phyloP scores from a whole-genome alignment of 2,329 filamentous ascomycete species.

The Elsinoe perseae region DNA sequence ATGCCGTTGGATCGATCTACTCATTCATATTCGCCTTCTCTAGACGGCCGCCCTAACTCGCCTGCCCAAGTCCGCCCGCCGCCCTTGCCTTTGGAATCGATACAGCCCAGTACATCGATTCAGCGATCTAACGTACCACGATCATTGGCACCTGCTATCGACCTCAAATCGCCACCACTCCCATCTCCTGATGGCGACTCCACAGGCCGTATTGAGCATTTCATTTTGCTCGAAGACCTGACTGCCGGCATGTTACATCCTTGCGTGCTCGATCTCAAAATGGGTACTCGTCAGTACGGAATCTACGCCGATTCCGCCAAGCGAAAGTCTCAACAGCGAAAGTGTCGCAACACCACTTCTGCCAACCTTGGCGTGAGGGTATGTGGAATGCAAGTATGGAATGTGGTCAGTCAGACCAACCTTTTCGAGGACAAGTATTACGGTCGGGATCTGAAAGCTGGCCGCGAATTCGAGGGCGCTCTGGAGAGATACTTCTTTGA shows the following conservation, averaged over 20 bases:
- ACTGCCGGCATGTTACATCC: constrained; percentile 94
- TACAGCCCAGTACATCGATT: not conserved
- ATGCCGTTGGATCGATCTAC: not conserved
- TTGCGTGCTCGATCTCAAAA: constrained; percentile 95
- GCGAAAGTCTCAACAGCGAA: constrained; percentile 82
- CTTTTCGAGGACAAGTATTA: constrained; percentile 99
- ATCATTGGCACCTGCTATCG: constrained; percentile 26
- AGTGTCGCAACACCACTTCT: constrained; percentile 88
- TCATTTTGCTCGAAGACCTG: constrained; percentile 85
- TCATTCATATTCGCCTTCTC: not conserved
- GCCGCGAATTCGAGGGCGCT: constrained; percentile 79
- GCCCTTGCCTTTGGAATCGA: not conserved
- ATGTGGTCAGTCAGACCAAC: constrained; percentile 72
- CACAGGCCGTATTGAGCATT: constrained; percentile 69
- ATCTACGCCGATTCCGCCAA: constrained; percentile 89
- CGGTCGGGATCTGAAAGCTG: constrained; percentile 78
- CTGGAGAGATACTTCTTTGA: constrained; percentile 87
- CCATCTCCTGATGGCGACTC: constrained; percentile 26
- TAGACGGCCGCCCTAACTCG: not conserved
- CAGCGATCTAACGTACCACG: not conserved
- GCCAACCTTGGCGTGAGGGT: constrained; percentile 84
- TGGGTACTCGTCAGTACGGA: constrained; percentile 96
- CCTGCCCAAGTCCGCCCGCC: not conserved
- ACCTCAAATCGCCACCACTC: constrained; percentile 38
- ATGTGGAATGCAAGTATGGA: constrained; percentile 95